Evolutionary conservation across 441 rosid species (phyloP), one percentile per base, ranked within the genome.

Genomic region (Populus hybrid): DNA sequence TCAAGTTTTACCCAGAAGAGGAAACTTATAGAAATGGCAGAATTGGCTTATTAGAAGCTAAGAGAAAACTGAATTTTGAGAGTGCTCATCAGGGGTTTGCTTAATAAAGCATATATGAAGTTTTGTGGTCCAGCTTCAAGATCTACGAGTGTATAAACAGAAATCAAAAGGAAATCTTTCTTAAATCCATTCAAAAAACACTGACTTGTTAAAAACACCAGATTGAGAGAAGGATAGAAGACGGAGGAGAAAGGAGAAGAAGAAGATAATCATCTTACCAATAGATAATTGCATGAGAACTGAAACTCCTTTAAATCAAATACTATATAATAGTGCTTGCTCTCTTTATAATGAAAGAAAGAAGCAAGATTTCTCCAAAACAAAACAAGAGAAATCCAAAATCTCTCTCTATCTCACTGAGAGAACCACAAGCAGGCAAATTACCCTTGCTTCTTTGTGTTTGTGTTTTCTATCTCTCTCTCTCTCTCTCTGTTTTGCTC

Each of bases 101-200:
- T 59, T 19, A 42, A 66, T 24, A 21, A 5, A 69, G 14, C 57
- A 34, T 35, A 74, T 23, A 71, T 53, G 61, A 53, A 18, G 9
- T 5, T 53, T 3, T 53, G 61, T 18, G 21, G 8, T 18, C 69
- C 42, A 24, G 74, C 38, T 32, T 70, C 75, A 73, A 83, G 86
- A 86, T 83, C 87, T 85, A 69, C 1, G 8, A 66, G 76, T 72
- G n/a, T 9, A 75, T 32, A 10, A 8, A 81, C 36, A 30, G 11
- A 69, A 73, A 64, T 63, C 76, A 75, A 73, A 57, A 26, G 42
- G 6, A 61, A 18, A 74, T 18, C 65, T 64, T 59, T 66, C 34
- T 23, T 23, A 69, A 82, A 64, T 75, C 6, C 16, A 6, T 64
- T 46, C 67, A 75, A 32, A 70, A 32, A 32, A 40, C 36, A 46